Percentiles rank a stretch among this genome's conserved stretches.
Evolutionary conservation across 257 asterid genomes (phyloP).

Genomic region (Parsonsia alboflavescens): DNA sequence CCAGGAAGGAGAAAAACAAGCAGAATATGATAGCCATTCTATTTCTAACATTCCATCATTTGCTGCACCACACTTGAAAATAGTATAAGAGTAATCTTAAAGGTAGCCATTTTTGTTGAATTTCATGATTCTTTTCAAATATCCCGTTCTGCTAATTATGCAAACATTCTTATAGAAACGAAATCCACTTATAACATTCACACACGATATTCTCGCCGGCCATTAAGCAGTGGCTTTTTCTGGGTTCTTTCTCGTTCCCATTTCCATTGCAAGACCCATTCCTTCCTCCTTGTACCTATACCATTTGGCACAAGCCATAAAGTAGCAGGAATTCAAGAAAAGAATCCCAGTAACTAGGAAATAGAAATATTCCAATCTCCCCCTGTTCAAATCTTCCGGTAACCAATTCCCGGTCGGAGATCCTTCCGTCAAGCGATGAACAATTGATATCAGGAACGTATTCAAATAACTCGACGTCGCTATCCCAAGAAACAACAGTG

Average conservation of each 20-base stretch:
- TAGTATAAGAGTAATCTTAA: too few species aligned
- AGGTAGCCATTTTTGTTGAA: too few species aligned
- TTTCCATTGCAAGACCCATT: not conserved
- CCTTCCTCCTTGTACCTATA: constrained; percentile 55
- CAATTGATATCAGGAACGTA: constrained; percentile 37
- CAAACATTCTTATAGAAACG: too few species aligned
- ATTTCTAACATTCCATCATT: too few species aligned
- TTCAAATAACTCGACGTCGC: constrained; percentile 54
- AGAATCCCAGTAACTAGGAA: constrained; percentile 45
- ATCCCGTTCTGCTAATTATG: too few species aligned
- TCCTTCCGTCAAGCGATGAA: constrained; percentile 38
- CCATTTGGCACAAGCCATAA: constrained; percentile 57
- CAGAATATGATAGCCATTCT: too few species aligned
- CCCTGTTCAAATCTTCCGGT: constrained; percentile 72
- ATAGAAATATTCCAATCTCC: constrained; percentile 62
- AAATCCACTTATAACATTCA: too few species aligned
- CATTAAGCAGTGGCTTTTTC: not conserved
- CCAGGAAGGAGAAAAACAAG: too few species aligned
- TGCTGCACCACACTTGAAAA: too few species aligned
- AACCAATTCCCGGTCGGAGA: constrained; percentile 52
- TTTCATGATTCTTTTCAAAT: too few species aligned
- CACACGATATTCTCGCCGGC: too few species aligned
- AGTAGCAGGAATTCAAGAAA: constrained; percentile 42
- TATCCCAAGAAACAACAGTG: constrained; percentile 52
- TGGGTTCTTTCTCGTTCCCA: not conserved